Base-by-base conservation (phyloP, 768 basidiomycete species). In the Suillus spraguei region DNA sequence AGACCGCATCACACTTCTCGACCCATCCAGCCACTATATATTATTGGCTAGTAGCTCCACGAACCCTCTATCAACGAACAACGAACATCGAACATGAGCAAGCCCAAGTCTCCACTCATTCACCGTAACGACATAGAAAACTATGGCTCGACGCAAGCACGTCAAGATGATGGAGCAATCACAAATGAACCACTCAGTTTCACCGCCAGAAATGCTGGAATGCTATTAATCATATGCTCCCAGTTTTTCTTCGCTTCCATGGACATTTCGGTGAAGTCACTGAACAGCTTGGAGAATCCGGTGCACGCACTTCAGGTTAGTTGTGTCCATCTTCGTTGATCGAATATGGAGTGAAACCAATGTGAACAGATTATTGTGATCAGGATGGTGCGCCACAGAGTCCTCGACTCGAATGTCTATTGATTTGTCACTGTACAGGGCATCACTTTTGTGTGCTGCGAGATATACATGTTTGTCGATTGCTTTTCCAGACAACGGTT, bases 241-340 rank as follows among this genome's bases (percentile, higher is more conserved):
- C 87, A 90, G 69, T 76, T 86, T 14, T 87, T 87, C 73, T 82
- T 88, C 38, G 80, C 87, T 5, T 71, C 82, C 32, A 87, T 89
- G 81, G 86, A 85, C 59, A 77, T 87, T 5, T 75, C 82, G 4
- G 89, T 91, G 47, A 91, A 91, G 74, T 79, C 78, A 64, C 73
- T 92, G 62, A 84, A 86, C 64, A 74, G 72, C 20, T 74, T 88
- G 9, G 84, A 87, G 61, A 78, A 82, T 13, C 88, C 87, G 1
- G 83, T 88, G 9, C 82, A 85, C 4, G 78, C 85, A 3, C 73
- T 87, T 16, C 80, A 89, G 82, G 87, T 86, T 64, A 16, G 79
- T 65, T 1, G 8, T 56, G 16, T 39, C 39, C 11, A 13, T 28
- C 24, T 41, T 58, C 20, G 56, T 1, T 6, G 8, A 14, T 20